Conservation (phyloP, 257 asterid genomes). For the Solanum sitiens region DNA sequence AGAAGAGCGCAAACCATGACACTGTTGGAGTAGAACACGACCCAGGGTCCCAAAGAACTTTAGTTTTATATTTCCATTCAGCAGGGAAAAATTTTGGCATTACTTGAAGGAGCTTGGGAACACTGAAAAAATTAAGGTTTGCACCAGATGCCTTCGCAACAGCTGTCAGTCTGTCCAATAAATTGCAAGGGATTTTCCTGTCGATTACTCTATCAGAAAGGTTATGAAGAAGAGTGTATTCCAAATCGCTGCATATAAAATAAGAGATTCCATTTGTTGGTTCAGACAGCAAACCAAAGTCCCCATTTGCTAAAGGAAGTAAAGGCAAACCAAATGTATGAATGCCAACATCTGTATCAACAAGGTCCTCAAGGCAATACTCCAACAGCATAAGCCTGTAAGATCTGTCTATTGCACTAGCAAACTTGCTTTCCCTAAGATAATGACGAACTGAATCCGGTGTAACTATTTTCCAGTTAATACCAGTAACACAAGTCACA, state of each 20-base stretch:
- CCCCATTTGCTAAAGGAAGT: slow-evolving; percentile 90
- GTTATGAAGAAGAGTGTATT: slow-evolving; percentile 57
- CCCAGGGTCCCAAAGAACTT: slow-evolving; percentile 66
- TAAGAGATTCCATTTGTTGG: slow-evolving; percentile 42
- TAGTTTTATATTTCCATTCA: slow-evolving; percentile 61
- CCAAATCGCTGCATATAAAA: slow-evolving; percentile 78
- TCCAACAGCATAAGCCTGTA: slow-evolving; percentile 64
- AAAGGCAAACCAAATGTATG: slow-evolving; percentile 50
- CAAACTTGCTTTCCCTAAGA: slow-evolving; percentile 38
- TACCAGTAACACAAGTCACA: slow-evolving; percentile 34
- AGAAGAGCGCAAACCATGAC: slow-evolving; percentile 73
- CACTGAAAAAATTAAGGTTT: slow-evolving; percentile 50
- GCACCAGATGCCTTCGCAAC: slow-evolving; percentile 76
- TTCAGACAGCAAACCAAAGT: slow-evolving; percentile 60
- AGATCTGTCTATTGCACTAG: slow-evolving; percentile 35
- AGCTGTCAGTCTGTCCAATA: slow-evolving; percentile 51
- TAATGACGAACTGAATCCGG: slow-evolving; percentile 77
- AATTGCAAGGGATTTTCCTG: slow-evolving; percentile 45
- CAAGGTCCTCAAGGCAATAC: slow-evolving; percentile 89
- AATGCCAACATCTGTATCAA: slow-evolving; percentile 68
- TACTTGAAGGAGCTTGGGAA: slow-evolving; percentile 44
- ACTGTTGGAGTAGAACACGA: slow-evolving; percentile 47
- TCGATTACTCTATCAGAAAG: slow-evolving; percentile 63
- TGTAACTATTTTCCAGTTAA: slow-evolving; percentile 60
- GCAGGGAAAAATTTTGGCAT: slow-evolving; percentile 59